phyloP scores from a whole-genome alignment of 2,329 filamentous ascomycete genomes.

The Tolypocladium paradoxum region DNA sequence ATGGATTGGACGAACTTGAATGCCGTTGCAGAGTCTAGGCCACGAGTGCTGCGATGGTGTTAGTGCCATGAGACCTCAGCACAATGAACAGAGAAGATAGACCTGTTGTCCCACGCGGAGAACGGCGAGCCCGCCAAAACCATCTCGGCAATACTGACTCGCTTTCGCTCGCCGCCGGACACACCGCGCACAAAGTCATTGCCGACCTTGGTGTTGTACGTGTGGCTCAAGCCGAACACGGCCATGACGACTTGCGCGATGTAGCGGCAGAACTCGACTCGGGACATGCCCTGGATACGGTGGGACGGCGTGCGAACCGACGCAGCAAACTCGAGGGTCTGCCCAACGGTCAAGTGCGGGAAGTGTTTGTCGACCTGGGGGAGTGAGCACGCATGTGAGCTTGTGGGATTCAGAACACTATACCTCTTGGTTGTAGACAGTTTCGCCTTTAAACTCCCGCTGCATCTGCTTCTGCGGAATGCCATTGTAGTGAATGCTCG shows the following conservation, averaged over 20 bases:
- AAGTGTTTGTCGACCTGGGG: slow-evolving; percentile 58
- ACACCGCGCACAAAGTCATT: slow-evolving; percentile 65
- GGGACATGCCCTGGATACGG: slow-evolving; percentile 50
- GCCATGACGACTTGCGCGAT: slow-evolving; percentile 59
- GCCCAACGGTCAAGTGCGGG: slow-evolving; percentile 63
- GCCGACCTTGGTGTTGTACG: slow-evolving; percentile 62
- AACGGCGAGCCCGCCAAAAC: slow-evolving; percentile 51
- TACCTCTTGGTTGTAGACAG: slow-evolving; percentile 66
- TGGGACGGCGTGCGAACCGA: slow-evolving; percentile 57
- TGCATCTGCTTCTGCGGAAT: slow-evolving; percentile 42
- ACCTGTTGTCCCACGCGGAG: slow-evolving; percentile 58
- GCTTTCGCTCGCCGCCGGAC: slow-evolving; percentile 62
- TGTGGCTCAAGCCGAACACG: slow-evolving; percentile 62
- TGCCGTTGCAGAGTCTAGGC: slow-evolving; percentile 63
- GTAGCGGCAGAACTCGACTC: slow-evolving; percentile 47
- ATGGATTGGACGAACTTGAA: slow-evolving; percentile 62
- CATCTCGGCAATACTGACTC: slow-evolving; percentile 74
- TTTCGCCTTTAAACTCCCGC: slow-evolving; percentile 52
- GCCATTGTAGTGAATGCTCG: slow-evolving; percentile 52
- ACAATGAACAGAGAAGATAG: neutral
- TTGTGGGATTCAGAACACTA: neutral
- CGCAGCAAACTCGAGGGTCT: slow-evolving; percentile 64
- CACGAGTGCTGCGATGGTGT: slow-evolving; percentile 39
- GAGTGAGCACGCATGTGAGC: neutral
- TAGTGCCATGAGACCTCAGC: neutral